Evolutionary conservation across 768 basidiomycete genomes (phyloP).

Genomic region (Vararia minispora): DNA sequence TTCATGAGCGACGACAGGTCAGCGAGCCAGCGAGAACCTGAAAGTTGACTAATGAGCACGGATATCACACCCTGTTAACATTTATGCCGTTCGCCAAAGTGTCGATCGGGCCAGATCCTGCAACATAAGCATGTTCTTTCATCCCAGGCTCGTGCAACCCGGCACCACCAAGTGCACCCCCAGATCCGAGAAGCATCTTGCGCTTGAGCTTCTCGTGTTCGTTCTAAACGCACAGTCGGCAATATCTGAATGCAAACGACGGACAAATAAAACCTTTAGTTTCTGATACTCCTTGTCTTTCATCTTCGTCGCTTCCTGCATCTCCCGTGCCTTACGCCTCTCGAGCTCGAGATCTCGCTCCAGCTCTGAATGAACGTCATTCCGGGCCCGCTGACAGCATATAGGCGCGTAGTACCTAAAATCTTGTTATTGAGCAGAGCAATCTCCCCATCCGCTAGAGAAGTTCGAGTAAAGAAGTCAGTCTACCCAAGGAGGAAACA

Average conservation of each 20-base stretch:
- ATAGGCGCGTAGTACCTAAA: slow-evolving; percentile 29
- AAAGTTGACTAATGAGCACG: too few relatives aligned
- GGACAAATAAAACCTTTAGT: slow-evolving; percentile 45
- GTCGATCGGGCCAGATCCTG: too few relatives aligned
- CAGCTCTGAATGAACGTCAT: slow-evolving; percentile 37
- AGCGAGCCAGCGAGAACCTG: too few relatives aligned
- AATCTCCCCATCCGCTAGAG: slow-evolving; percentile 67
- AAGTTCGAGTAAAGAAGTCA: neutral
- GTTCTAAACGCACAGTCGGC: slow-evolving; percentile 26
- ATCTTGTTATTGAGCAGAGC: slow-evolving; percentile 58
- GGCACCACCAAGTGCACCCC: slow-evolving; percentile 21
- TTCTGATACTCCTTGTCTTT: slow-evolving; percentile 83
- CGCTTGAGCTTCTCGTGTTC: slow-evolving; percentile 80
- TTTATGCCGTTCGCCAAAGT: too few relatives aligned
- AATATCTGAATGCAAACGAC: neutral
- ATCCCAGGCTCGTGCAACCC: slow-evolving; percentile 7
- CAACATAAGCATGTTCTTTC: neutral
- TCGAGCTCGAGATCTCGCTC: slow-evolving; percentile 77
- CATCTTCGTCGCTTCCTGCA: slow-evolving; percentile 65
- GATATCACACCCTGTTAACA: too few relatives aligned
- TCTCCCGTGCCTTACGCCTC: slow-evolving; percentile 57
- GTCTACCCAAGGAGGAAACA: neutral
- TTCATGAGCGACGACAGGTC: too few relatives aligned
- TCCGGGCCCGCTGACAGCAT: neutral
- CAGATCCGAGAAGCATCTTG: slow-evolving; percentile 65